These are phyloP conservation scores for Actinomucor elegans DNA, from an alignment of 371 early-diverging fungal genomes.

Conservation along the genomic window DNA sequence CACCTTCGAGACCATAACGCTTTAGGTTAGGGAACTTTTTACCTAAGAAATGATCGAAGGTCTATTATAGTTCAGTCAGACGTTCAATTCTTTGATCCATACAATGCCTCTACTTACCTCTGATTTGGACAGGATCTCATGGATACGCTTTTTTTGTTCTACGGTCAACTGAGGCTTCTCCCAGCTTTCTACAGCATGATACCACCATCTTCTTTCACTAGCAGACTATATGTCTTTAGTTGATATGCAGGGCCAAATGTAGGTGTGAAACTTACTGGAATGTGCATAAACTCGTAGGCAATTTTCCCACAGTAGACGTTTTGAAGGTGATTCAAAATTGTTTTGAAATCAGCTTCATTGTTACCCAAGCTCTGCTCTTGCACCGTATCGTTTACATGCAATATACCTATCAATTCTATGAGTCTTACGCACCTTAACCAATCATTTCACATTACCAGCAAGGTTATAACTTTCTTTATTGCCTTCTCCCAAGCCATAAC, in stretches of 20 bases:
- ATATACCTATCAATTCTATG: constrained; percentile 80
- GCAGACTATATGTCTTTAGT: constrained; percentile 54
- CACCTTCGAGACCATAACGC: constrained; percentile 95
- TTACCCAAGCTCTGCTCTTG: constrained; percentile 33
- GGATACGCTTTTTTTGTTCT: constrained; percentile 73
- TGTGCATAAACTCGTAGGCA: constrained; percentile 93
- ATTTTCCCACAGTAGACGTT: constrained; percentile 83
- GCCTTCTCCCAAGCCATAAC: constrained; percentile 67
- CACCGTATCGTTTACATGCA: constrained; percentile 68
- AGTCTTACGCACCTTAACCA: too few species aligned
- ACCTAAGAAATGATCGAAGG: constrained; percentile 95
- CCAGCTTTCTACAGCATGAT: constrained; percentile 81
- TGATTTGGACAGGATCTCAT: constrained; percentile 72
- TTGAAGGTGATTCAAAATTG: constrained; percentile 72
- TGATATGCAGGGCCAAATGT: not conserved
- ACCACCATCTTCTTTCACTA: constrained; percentile 89
- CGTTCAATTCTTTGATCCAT: not conserved
- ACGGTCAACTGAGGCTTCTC: constrained; percentile 52
- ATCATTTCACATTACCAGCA: constrained; percentile 32
- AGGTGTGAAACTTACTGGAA: constrained; percentile 64
- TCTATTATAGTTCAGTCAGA: constrained; percentile 24
- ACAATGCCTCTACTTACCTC: constrained; percentile 49
- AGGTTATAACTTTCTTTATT: constrained; percentile 53
- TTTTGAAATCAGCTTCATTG: constrained; percentile 60
- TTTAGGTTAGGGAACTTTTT: constrained; percentile 94